These are phyloP conservation scores for Pseudogymnoascus sp. DNA, from an alignment of 2,329 filamentous ascomycete genomes.

Conservation along the genomic window DNA sequence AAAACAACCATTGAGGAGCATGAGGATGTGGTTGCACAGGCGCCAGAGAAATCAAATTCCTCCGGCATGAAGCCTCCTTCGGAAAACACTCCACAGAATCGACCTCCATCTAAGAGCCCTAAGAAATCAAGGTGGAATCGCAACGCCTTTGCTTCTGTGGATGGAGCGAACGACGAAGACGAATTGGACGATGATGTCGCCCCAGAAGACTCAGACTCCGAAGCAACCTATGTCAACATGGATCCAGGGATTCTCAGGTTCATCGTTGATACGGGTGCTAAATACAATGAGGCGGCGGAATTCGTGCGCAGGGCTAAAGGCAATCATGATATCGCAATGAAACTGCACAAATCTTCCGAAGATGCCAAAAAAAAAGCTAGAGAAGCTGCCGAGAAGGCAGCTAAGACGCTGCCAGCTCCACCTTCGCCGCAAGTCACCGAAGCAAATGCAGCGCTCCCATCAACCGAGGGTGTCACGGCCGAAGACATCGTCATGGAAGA, in stretches of 20 bases:
- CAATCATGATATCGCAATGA: not conserved
- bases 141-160: not conserved
- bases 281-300: not conserved
- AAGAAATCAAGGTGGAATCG: not conserved
- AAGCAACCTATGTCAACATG: not conserved
- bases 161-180: not conserved
- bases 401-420: not conserved
- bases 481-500: not conserved
- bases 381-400: not conserved
- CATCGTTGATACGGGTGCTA: not conserved
- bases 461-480: not conserved
- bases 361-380: not conserved
- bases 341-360: not conserved
- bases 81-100: not conserved
- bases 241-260: not conserved
- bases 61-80: not conserved
- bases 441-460: not conserved
- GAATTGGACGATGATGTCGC: not conserved
- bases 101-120: not conserved
- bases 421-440: not conserved
- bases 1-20: not conserved
- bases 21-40: not conserved
- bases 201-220: not conserved
- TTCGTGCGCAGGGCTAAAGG: not conserved
- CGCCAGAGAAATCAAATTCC: not conserved